Conservation (phyloP, 2,329 filamentous ascomycete genomes). For the Pleomassaria siparia region DNA sequence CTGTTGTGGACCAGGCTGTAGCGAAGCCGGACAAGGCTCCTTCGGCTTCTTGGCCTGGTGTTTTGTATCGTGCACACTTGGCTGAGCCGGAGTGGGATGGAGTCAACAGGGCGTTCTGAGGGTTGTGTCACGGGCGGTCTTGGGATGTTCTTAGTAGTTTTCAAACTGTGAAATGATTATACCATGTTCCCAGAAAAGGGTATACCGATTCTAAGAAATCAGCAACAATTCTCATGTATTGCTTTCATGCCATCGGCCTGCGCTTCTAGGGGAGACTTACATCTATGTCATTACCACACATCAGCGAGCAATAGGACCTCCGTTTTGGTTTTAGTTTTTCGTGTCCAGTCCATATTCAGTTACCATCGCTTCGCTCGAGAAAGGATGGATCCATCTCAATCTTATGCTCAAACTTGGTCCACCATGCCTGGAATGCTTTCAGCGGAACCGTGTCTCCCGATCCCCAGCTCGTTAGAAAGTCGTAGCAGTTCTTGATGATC, state of each 20-base stretch:
- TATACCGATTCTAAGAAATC: too few species aligned
- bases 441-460: constrained; percentile 83
- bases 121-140: background rate
- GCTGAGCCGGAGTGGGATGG: constrained; percentile 32
- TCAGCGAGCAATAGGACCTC: background rate
- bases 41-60: constrained; percentile 39
- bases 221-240: too few species aligned
- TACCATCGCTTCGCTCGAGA: constrained; percentile 69
- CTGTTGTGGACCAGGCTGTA: constrained; percentile 45
- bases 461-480: constrained; percentile 89
- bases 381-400: constrained; percentile 86
- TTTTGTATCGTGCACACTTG: constrained; percentile 27
- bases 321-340: background rate
- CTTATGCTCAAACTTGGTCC: constrained; percentile 89
- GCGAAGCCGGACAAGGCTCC: constrained; percentile 44
- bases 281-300: background rate
- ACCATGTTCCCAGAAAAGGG: too few species aligned
- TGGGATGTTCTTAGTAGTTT: too few species aligned
- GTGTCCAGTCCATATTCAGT: constrained; percentile 16
- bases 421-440: constrained; percentile 96
- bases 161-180: too few species aligned
- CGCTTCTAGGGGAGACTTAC: too few species aligned
- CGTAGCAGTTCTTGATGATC: constrained; percentile 97
- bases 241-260: too few species aligned
- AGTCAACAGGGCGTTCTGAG: constrained; percentile 34